Conservation (phyloP, 2,329 filamentous ascomycete species). For the Chalaropsis thielavioides region DNA sequence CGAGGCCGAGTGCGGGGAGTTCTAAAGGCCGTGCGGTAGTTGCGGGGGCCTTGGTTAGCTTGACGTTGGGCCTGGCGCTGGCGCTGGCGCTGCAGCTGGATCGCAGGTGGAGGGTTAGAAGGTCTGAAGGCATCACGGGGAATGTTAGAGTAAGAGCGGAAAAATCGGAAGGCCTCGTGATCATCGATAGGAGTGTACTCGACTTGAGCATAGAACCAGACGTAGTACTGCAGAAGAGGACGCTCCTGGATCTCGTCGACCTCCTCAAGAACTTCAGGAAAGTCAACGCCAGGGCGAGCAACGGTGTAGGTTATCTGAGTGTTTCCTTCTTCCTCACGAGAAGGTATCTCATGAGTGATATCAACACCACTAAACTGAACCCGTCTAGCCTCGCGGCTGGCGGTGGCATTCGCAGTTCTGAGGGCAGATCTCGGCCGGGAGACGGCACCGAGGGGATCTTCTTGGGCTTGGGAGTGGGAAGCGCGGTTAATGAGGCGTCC, state of each 20-base stretch:
- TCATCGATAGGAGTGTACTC: background rate
- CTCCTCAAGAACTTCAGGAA: background rate
- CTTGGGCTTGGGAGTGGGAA: background rate
- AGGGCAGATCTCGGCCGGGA: background rate
- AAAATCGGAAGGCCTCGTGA: background rate
- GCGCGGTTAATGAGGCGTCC: background rate
- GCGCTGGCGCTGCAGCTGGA: no score
- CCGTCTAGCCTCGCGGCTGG: background rate
- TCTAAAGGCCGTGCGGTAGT: no score
- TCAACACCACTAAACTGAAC: background rate
- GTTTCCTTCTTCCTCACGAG: background rate
- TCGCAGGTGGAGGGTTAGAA: no score
- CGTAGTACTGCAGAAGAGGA: background rate
- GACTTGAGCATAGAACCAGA: background rate
- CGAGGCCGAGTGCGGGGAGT: no score
- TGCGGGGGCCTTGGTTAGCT: no score
- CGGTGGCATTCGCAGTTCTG: background rate
- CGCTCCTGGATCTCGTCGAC: background rate
- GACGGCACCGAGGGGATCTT: background rate
- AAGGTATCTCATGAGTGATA: background rate
- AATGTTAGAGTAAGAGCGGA: background rate
- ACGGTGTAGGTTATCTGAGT: background rate
- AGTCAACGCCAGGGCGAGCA: background rate
- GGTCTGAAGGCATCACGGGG: no score
- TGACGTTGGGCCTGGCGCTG: no score